Base-by-base conservation (phyloP, 257 asterid species). In the Lycium barbarum region DNA sequence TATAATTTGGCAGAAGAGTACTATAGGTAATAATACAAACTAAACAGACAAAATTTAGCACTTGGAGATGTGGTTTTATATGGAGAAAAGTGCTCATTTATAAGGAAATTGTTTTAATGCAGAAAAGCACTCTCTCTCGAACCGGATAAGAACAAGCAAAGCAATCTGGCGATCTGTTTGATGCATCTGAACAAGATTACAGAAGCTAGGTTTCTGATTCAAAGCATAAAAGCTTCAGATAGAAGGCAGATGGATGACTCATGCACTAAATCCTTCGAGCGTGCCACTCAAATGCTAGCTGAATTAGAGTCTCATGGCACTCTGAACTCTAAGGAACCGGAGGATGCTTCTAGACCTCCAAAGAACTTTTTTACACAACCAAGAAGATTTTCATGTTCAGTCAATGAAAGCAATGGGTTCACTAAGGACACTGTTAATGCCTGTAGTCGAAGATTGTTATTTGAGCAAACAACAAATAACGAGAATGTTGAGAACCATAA, bases 121-220 rank as follows among this genome's bases (percentile, higher is more conserved):
- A 95, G 99, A 85, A 97, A 95, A 91, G 93, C 98, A 40, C 95
- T 97, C 59, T 92, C 95, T 11, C 86, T 94, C 76, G 97, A 91
- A 83, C 81, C 89, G 2, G 98, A 97, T 85, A 95, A 90, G 93
- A 97, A 95, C 87, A 94, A 92, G 88, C 97, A 93, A 90, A 95
- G 99, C 92, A 95, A 97, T 84, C 87, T 97, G 78, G 98, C 99
- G 13, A 66, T 95, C 33, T 95, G 98, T 87, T 90, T 97, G 94
- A 92, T 97, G 91, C 94, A 90, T 85, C 87, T 88, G 94, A 91
- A 93, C 88, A 97, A 91, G 91, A 72, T 89, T 43, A 81, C 89
- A 33, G 99, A 97, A 88, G 98, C 99, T 72, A 92, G 86, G 84
- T 90, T 95, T 88, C 91, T 97, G 91, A 97, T 97, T 78, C 93